A percentile compares a stretch with the other conserved stretches of the same genome.
Evolutionary conservation across 192 early-diverging fungal species (phyloP).

Genomic region (Dispira simplex): DNA sequence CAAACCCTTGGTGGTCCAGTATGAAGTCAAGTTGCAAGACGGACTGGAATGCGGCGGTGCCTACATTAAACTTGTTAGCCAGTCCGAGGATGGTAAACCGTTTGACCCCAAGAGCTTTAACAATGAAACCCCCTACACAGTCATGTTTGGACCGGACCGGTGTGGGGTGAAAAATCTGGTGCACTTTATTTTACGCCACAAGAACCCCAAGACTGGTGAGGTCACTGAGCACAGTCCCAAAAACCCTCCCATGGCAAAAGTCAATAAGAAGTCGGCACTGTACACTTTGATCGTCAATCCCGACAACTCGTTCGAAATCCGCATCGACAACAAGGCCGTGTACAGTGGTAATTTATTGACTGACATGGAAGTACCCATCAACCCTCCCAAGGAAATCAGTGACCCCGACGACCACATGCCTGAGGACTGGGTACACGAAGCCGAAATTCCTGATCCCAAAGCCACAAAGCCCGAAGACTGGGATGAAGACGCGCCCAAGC

Average conservation of each 20-base stretch:
- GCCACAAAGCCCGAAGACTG: slow-evolving; percentile 64
- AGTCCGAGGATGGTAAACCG: slow-evolving; percentile 21
- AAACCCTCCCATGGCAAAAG: slow-evolving; percentile 46
- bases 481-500: slow-evolving; percentile 77
- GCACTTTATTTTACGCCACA: slow-evolving; percentile 87
- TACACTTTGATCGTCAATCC: slow-evolving; percentile 77
- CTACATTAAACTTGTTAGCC: slow-evolving; percentile 76
- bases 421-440: slow-evolving; percentile 73
- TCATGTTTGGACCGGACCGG: slow-evolving; percentile 92
- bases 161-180: slow-evolving; percentile 82
- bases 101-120: slow-evolving; percentile 54
- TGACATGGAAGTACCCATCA: slow-evolving; percentile 71
- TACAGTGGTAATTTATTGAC: slow-evolving; percentile 56
- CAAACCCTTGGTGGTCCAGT: slow-evolving; percentile 67
- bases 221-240: slow-evolving; percentile 78
- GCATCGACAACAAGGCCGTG: slow-evolving; percentile 48
- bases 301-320: slow-evolving; percentile 66
- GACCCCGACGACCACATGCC: slow-evolving; percentile 71
- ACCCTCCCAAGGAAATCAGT: slow-evolving; percentile 71
- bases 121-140: slow-evolving; percentile 73
- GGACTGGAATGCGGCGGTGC: slow-evolving; percentile 72
- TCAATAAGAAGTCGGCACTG: slow-evolving; percentile 45
- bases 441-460: slow-evolving; percentile 65
- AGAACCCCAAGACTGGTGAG: slow-evolving; percentile 64
- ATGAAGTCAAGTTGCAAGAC: slow-evolving; percentile 71